phyloP scores from a whole-genome alignment of 192 early-diverging fungal species.

The Diversispora epigaea region DNA sequence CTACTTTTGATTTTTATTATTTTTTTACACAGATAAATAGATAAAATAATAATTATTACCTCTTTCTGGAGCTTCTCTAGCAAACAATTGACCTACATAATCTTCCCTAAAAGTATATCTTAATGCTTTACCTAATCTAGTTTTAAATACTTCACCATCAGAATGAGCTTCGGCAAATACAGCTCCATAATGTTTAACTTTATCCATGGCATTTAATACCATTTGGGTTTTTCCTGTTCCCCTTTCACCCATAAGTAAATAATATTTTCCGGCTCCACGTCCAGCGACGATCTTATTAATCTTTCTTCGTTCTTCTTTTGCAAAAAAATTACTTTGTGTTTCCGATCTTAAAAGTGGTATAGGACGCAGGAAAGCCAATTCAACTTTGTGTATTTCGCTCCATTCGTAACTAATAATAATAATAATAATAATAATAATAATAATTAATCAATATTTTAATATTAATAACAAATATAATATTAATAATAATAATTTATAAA shows the following conservation, averaged over 20 bases:
- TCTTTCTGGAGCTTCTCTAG: conserved; percentile 31
- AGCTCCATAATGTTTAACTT: conserved; percentile 18
- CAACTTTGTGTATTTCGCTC: conserved; percentile 29
- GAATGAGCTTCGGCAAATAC: conserved; percentile 33
- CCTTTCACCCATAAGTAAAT: conserved; percentile 28
- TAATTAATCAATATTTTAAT: too few relatives aligned
- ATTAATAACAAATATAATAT: too few relatives aligned
- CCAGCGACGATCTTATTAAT: conserved; percentile 5
- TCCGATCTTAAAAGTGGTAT: conserved; percentile 17
- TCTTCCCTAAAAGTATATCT: conserved; percentile 32
- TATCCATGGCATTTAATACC: conserved; percentile 32
- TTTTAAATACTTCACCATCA: conserved; percentile 32
- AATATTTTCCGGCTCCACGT: conserved; percentile 3
- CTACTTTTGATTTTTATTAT: not conserved
- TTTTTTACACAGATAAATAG: not conserved
- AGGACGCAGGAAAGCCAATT: not conserved
- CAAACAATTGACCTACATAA: conserved; percentile 32
- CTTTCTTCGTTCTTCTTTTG: not conserved
- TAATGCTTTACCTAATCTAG: conserved; percentile 23
- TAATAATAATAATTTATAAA: too few relatives aligned
- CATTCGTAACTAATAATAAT: conserved; percentile 25
- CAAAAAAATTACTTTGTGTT: conserved; percentile 5
- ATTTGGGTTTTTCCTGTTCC: conserved; percentile 34
- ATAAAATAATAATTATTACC: not conserved
- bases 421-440: not conserved